A percentile compares a stretch with the other conserved stretches of the same genome.
These are phyloP conservation scores for Haematococcus lacustris DNA, from an alignment of 139 green algal genomes.

Conservation along the genomic window DNA sequence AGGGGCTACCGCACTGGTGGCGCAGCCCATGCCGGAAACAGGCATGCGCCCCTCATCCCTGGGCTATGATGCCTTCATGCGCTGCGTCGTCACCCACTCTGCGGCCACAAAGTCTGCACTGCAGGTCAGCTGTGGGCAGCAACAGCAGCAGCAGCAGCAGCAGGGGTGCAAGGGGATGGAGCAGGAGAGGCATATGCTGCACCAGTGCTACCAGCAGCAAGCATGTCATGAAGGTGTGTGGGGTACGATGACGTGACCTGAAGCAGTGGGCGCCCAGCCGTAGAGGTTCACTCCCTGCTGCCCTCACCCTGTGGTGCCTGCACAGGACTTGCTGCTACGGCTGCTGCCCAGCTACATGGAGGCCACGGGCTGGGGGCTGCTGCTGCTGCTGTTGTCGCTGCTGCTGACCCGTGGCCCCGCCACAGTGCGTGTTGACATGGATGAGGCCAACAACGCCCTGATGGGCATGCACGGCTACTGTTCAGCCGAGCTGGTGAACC, in stretches of 20 bases:
- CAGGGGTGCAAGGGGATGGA: too few species aligned
- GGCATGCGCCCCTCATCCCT: neutral
- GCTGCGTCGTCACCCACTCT: neutral
- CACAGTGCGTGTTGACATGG: slow-evolving; percentile 42
- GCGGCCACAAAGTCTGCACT: neutral
- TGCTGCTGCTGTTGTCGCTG: slow-evolving; percentile 46
- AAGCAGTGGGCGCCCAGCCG: neutral
- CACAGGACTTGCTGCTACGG: slow-evolving; percentile 13
- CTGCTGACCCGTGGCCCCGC: slow-evolving; percentile 28
- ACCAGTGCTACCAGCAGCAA: too few species aligned
- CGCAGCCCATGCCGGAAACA: neutral
- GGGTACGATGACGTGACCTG: neutral
- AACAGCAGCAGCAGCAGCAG: neutral
- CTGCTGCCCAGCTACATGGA: slow-evolving; percentile 18
- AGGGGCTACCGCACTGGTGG: neutral
- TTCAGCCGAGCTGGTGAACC: slow-evolving; percentile 61
- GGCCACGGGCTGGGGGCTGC: slow-evolving; percentile 43
- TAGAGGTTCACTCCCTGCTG: neutral
- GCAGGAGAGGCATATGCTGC: neutral
- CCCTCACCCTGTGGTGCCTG: neutral
- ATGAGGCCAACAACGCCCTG: slow-evolving; percentile 39
- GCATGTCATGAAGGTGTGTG: neutral
- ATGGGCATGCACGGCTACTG: slow-evolving; percentile 51
- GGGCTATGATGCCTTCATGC: neutral
- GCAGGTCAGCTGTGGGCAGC: slow-evolving; percentile 5